These are phyloP conservation scores for Spirogloea muscicola DNA, from an alignment of 139 green algal genomes.

Conservation along the genomic window DNA sequence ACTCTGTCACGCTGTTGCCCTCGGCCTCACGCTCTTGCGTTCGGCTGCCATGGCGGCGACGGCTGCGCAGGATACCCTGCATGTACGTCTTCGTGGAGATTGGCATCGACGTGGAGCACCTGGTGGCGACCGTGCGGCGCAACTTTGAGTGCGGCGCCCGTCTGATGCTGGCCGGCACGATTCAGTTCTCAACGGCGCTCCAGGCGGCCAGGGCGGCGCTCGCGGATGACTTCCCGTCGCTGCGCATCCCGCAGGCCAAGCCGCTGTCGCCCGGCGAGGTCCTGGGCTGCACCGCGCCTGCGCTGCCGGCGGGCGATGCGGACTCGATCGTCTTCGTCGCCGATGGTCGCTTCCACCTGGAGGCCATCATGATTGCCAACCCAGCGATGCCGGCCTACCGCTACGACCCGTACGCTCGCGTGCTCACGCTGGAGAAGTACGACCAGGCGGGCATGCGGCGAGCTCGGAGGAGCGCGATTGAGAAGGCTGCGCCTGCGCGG, in stretches of 20 bases:
- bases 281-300: slow-evolving; percentile 90
- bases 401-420: slow-evolving; percentile 88
- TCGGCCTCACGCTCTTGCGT: no score
- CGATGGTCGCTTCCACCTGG: slow-evolving; percentile 91
- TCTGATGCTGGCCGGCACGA: slow-evolving; percentile 83
- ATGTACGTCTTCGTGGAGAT: slow-evolving; percentile 99
- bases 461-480: slow-evolving; percentile 62
- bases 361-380: slow-evolving; percentile 99
- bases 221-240: not conserved
- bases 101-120: slow-evolving; percentile 82
- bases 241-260: slow-evolving; percentile 47
- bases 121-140: slow-evolving; percentile 69
- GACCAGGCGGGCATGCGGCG: slow-evolving; percentile 92
- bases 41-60: no score
- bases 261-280: slow-evolving; percentile 84
- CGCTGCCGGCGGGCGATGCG: slow-evolving; percentile 28
- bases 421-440: slow-evolving; percentile 82
- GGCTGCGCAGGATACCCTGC: slow-evolving; percentile 85
- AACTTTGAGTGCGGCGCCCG: slow-evolving; percentile 58
- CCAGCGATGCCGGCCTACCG: slow-evolving; percentile 79
- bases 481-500: slow-evolving; percentile 57
- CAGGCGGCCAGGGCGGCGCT: slow-evolving; percentile 56
- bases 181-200: slow-evolving; percentile 90
- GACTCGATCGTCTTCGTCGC: slow-evolving; percentile 58
- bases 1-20: no score